Evolutionary conservation across 345 rosid genomes (phyloP).

Genomic region (Pistacia vera): DNA sequence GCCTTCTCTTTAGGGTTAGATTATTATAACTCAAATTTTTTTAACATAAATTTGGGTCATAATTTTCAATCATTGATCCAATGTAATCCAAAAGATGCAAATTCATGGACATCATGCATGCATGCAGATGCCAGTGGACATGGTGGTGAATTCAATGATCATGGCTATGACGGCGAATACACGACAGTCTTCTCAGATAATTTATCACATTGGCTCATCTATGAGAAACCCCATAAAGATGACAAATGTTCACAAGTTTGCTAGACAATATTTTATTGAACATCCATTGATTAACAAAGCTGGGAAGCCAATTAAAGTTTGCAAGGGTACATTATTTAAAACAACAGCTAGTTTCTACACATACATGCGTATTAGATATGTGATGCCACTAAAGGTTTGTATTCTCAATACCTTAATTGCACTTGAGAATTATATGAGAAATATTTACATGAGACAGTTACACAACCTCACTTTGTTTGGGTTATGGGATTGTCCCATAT

Average conservation of each 20-base stretch:
- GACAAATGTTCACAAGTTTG: not conserved
- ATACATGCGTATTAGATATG: conserved; percentile 8
- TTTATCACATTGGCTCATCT: conserved; percentile 35
- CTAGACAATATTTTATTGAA: not conserved
- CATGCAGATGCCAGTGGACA: conserved; percentile 24
- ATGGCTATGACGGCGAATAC: not conserved
- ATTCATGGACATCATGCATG: too few relatives aligned
- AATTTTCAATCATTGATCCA: too few relatives aligned
- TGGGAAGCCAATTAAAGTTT: conserved; percentile 13
- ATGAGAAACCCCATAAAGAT: conserved; percentile 17
- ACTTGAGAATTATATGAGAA: too few relatives aligned
- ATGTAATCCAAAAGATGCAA: too few relatives aligned
- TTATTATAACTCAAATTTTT: too few relatives aligned
- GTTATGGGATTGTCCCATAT: too few relatives aligned
- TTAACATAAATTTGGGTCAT: too few relatives aligned
- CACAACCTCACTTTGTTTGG: too few relatives aligned
- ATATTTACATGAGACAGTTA: too few relatives aligned
- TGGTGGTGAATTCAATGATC: conserved; percentile 23
- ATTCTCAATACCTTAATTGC: too few relatives aligned
- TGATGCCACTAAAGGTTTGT: conserved; percentile 19
- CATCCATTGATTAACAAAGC: conserved; percentile 13
- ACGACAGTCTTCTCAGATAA: not conserved
- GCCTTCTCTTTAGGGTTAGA: too few relatives aligned
- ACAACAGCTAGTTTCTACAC: not conserved
- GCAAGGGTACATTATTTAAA: not conserved